Evolutionary conservation across 345 rosid genomes (phyloP), one percentile per base, ranked within the genome.

Genomic region (Arabidopsis arenosa): DNA sequence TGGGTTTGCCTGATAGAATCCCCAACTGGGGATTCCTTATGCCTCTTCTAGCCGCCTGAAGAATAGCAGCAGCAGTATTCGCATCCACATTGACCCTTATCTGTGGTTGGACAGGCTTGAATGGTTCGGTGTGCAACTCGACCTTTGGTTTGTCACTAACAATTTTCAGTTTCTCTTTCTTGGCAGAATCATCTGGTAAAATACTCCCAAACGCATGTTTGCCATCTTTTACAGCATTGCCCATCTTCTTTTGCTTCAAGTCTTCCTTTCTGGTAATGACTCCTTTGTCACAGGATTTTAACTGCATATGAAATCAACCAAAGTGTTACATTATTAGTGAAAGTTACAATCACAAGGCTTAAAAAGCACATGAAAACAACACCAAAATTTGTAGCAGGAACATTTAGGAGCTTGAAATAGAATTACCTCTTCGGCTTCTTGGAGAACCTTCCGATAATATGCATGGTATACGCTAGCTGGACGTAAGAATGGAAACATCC

Each of bases 41-140:
- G 75, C 99, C 99, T 84, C 86, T 86, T 40, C 86, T 89, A 63
- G 92, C 99, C 6, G 88, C 99, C 83, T 92, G 91, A 79, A 95
- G 93, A 79, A 95, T 95, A 56, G 97, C 98, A 47, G 96, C 98
- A 15, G 90, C 93, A 11, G 93, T 92, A 13, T 83, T 85, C 36
- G 85, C 95, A 85, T 94, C 93, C 35, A 92, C 85, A 68, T 54
- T 77, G 61, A 95, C 85, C 63, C 86, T 87, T 68, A 67, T 74
- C 74, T 85, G 86, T 13, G 76, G 86, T 74, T 80, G 82, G 53
- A 83, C 36, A 37, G 83, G 82, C 82, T 80, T 89, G 68, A 88
- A 73, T 75, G 84, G 68, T 67, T 78, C 85, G 7, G 84, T 91
- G 44, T 80, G 83, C 40, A 80, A 85, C 43, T 88, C 91, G 80